Evolutionary conservation across 2,329 filamentous ascomycete genomes (phyloP), one percentile per base, ranked within the genome.

Genomic region (Apiospora phragmitis): DNA sequence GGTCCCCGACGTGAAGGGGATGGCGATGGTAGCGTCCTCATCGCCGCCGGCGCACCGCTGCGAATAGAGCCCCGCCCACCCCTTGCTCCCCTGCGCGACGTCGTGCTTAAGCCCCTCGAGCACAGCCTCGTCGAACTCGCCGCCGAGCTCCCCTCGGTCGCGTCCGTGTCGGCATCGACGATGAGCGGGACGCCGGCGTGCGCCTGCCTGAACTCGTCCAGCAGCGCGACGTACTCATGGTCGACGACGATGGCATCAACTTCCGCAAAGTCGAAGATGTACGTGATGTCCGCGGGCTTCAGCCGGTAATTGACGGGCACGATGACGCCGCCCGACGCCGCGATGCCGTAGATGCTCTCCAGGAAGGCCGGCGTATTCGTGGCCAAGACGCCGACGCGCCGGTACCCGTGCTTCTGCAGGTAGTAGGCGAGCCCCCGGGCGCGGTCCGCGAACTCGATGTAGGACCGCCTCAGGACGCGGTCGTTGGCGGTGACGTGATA

Each of bases 291-390:
- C 72, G 95, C 93, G 45, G 88, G 85, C 71, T 79, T 79, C 12
- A 79, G 70, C 26, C 79, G 78, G 76, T 88, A 88, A 76, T 90
- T 90, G 38, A 81, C 87, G 1, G 88, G 87, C 69, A 97, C 92
- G 72, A 94, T 90, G 32, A 97, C 89, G 9, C 87, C 93, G 1
- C 94, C 94, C 0, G 93, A 93, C 1, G 93, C 95, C 0, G 91
- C 91, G 75, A 98, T 92, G 1, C 93, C 96, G 78, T 94, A 99
- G 72, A 97, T 93, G 8, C 91, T 89, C 82, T 98, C 95, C 38
- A 99, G 85, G 77, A 98, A 98, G 0, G 95, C 95, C 0, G 96
- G 96, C 0, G 96, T 99, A 80, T 99, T 99, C 3, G 96, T 93
- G 11, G 91, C 91, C 14, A 99, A 85, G 66, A 99, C 91, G 8